A percentile compares a stretch with the other conserved stretches of the same genome.
phyloP scores from a whole-genome alignment of 768 basidiomycete genomes.

The Brasilioporus rufonigricans region DNA sequence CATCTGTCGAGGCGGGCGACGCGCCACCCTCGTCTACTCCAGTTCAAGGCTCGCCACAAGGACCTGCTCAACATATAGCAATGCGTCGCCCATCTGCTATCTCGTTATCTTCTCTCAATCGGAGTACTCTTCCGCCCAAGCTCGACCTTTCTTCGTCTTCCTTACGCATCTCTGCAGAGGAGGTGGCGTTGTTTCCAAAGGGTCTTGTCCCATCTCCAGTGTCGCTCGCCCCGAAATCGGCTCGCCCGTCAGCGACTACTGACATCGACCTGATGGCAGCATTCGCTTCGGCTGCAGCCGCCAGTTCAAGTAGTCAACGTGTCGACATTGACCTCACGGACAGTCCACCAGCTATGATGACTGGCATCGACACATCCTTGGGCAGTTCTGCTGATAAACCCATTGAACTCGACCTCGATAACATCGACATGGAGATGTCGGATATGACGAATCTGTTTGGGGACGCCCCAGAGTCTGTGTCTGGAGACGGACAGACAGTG shows the following conservation, averaged over 20 bases:
- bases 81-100: slow-evolving; percentile 72
- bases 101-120: slow-evolving; percentile 75
- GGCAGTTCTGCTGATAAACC: slow-evolving; percentile 78
- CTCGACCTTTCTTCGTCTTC: slow-evolving; percentile 76
- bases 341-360: slow-evolving; percentile 26
- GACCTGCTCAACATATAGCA: slow-evolving; percentile 27
- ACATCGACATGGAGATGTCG: slow-evolving; percentile 62
- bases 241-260: slow-evolving; percentile 55
- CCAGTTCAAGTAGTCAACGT: slow-evolving; percentile 29
- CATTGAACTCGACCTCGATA: slow-evolving; percentile 74
- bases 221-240: slow-evolving; percentile 78
- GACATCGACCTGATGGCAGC: slow-evolving; percentile 67
- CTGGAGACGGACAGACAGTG: slow-evolving; percentile 36
- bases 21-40: slow-evolving; percentile 30
- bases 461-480: slow-evolving; percentile 37
- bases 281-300: slow-evolving; percentile 44
- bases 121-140: slow-evolving; percentile 67
- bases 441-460: slow-evolving; percentile 53
- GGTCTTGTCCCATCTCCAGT: slow-evolving; percentile 72
- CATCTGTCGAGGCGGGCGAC: slow-evolving; percentile 23
- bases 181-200: slow-evolving; percentile 53
- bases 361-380: slow-evolving; percentile 31
- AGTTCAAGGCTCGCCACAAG: slow-evolving; percentile 35
- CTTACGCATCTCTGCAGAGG: slow-evolving; percentile 64
- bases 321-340: slow-evolving; percentile 61